Evolutionary conservation across 1,139 yeast species (phyloP).

Genomic region (Debaryomycetaceae sp.): DNA sequence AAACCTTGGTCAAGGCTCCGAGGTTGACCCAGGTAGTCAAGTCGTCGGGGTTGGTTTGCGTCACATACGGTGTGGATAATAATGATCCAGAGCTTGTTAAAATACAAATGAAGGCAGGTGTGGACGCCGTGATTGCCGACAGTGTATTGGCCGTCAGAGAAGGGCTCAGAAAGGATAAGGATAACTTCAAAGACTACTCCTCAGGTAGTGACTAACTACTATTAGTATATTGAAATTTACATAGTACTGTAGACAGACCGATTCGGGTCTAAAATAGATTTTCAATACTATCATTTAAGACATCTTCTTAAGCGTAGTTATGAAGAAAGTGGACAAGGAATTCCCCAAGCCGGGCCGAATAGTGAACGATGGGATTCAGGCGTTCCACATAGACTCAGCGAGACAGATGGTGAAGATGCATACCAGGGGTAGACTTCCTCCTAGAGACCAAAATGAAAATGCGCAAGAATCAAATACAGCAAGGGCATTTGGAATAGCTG

Average conservation of each 20-base stretch:
- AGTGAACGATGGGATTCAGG: constrained; percentile 40
- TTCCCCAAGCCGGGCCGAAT: constrained; percentile 1
- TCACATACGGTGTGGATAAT: constrained; percentile 83
- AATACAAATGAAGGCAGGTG: constrained; percentile 89
- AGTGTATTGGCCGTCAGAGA: constrained; percentile 89
- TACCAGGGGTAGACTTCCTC: constrained; percentile 36
- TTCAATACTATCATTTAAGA: neutral
- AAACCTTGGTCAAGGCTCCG: constrained; percentile 82
- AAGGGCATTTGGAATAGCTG: neutral
- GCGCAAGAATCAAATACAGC: constrained; percentile 1
- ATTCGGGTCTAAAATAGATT: neutral
- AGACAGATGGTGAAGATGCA: constrained; percentile 55
- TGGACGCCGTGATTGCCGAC: constrained; percentile 96
- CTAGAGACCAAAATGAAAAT: constrained; percentile 1
- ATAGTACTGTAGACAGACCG: neutral
- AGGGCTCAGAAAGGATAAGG: constrained; percentile 53
- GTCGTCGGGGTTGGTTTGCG: constrained; percentile 87
- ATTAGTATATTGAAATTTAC: neutral
- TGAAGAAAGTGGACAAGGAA: constrained; percentile 2
- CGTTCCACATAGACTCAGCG: constrained; percentile 59
- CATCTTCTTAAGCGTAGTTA: neutral
- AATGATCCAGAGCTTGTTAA: constrained; percentile 84
- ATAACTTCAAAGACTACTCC: constrained; percentile 11
- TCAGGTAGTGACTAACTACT: constrained; percentile 3
- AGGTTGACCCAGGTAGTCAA: constrained; percentile 85